phyloP scores from a whole-genome alignment of 2,329 filamentous ascomycete genomes.

The Paecilomyces sp. region DNA sequence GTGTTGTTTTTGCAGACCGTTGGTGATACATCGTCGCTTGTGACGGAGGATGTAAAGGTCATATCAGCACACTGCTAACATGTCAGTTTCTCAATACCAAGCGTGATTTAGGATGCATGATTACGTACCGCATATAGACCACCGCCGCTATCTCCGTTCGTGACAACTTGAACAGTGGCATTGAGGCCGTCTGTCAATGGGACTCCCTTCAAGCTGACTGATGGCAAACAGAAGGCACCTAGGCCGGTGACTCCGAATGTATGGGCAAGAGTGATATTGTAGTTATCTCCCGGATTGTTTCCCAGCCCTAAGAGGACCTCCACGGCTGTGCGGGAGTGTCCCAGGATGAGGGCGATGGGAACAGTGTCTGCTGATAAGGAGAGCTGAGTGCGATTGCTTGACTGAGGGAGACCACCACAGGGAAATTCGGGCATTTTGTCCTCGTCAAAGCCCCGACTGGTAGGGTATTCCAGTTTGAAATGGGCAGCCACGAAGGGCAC shows the following conservation, averaged over 20 bases:
- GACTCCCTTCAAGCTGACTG: conserved; percentile 41
- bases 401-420: conserved; percentile 45
- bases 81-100: not conserved
- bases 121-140: conserved; percentile 59
- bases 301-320: conserved; percentile 49
- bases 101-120: not conserved
- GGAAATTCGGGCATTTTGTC: conserved; percentile 40
- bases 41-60: conserved; percentile 52
- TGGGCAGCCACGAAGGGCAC: conserved; percentile 46
- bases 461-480: conserved; percentile 49
- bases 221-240: conserved; percentile 60
- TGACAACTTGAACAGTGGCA: conserved; percentile 64
- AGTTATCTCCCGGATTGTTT: conserved; percentile 49
- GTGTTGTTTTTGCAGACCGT: conserved; percentile 53
- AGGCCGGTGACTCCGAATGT: conserved; percentile 53
- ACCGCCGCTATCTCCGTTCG: conserved; percentile 49
- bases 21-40: conserved; percentile 31
- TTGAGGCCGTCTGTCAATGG: conserved; percentile 53
- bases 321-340: conserved; percentile 46
- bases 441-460: conserved; percentile 42
- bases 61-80: conserved; percentile 61
- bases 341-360: conserved; percentile 46
- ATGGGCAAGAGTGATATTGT: conserved; percentile 61
- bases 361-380: conserved; percentile 42
- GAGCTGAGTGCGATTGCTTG: conserved; percentile 40